Conservation (phyloP, 2,329 filamentous ascomycete genomes). For the Trichothecium roseum region DNA sequence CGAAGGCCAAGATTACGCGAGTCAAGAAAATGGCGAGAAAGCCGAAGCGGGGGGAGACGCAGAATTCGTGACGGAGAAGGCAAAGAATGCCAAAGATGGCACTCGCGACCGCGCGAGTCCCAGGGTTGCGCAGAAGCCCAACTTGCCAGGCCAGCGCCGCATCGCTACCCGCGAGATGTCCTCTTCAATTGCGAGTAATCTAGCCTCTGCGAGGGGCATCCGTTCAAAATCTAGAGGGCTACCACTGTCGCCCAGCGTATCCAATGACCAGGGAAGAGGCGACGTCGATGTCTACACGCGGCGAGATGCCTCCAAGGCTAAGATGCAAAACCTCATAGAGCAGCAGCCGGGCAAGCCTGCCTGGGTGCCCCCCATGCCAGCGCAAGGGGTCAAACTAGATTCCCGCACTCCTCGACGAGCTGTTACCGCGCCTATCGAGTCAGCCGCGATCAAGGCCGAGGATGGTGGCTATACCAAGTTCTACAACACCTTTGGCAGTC, state of each 20-base stretch:
- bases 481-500: constrained; percentile 81
- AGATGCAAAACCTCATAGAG: constrained; percentile 48
- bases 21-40: constrained; percentile 17
- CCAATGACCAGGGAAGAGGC: constrained; percentile 62
- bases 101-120: constrained; percentile 7
- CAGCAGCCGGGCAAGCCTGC: constrained; percentile 39
- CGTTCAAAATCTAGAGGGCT: constrained; percentile 52
- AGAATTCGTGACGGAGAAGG: constrained; percentile 13
- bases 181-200: constrained; percentile 79
- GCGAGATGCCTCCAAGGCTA: constrained; percentile 36
- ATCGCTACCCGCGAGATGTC: constrained; percentile 57
- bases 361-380: constrained; percentile 34
- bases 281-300: constrained; percentile 51
- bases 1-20: constrained; percentile 20
- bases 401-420: neutral
- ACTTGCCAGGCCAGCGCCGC: constrained; percentile 30
- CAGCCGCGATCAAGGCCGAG: constrained; percentile 13
- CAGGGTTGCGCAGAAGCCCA: constrained; percentile 16
- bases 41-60: constrained; percentile 6
- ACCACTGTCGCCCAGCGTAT: constrained; percentile 61
- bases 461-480: constrained; percentile 85
- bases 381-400: no score
- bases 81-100: constrained; percentile 4
- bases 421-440: neutral
- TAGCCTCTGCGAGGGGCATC: constrained; percentile 79